These are phyloP conservation scores for Trichoderma afroharzianum DNA, from an alignment of 2,329 filamentous ascomycete genomes.

Conservation along the genomic window DNA sequence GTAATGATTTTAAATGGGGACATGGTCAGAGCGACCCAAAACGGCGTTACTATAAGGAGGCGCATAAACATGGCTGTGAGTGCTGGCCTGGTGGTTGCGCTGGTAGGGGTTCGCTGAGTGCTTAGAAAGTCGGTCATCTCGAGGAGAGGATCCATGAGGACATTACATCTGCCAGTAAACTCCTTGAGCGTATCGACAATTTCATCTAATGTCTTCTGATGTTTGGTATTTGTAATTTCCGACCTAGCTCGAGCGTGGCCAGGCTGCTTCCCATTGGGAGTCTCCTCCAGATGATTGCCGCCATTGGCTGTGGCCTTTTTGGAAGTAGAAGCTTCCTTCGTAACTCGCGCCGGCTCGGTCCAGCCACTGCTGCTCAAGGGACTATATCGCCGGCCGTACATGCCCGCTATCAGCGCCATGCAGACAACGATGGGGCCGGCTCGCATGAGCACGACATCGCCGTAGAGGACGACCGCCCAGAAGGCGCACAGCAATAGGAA, in stretches of 20 bases:
- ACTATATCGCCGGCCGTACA: constrained; percentile 89
- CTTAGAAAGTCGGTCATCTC: constrained; percentile 90
- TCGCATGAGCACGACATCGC: constrained; percentile 74
- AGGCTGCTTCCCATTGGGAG: constrained; percentile 26
- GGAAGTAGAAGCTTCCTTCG: constrained; percentile 26
- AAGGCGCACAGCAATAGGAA: constrained; percentile 82
- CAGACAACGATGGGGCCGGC: constrained; percentile 83
- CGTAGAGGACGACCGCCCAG: constrained; percentile 84
- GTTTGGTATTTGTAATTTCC: constrained; percentile 64
- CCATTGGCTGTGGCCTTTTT: constrained; percentile 22
- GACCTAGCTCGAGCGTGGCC: constrained; percentile 46
- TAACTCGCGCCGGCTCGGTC: constrained; percentile 45
- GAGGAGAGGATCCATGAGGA: constrained; percentile 83
- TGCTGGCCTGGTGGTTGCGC: constrained; percentile 84
- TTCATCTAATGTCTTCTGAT: constrained; percentile 94
- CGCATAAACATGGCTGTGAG: constrained; percentile 86
- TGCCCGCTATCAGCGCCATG: constrained; percentile 74
- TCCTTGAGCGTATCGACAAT: constrained; percentile 91
- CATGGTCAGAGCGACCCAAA: constrained; percentile 81
- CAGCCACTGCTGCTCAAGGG: constrained; percentile 83
- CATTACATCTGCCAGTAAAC: constrained; percentile 88
- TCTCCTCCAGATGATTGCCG: constrained; percentile 26
- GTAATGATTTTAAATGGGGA: constrained; percentile 84
- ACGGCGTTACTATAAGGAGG: constrained; percentile 79
- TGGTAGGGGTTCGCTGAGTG: constrained; percentile 84